Conservation (phyloP, 768 basidiomycete genomes). For the Coprinopsis sp. region DNA sequence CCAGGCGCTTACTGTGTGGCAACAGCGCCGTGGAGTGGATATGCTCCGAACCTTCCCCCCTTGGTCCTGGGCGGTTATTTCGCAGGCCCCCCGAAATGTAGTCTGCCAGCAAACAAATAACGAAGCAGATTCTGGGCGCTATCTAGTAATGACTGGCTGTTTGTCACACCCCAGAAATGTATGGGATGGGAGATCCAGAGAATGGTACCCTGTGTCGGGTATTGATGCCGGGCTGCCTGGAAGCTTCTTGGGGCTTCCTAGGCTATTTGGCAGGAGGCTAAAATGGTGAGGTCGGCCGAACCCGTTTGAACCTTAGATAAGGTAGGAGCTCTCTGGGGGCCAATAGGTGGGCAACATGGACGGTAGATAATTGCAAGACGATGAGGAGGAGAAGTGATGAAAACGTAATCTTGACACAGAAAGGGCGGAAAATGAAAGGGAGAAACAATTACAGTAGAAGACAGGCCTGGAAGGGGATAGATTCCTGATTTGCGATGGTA, state of each 20-base stretch:
- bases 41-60: too few relatives aligned
- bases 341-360: not conserved
- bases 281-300: constrained; percentile 3
- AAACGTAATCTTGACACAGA: constrained; percentile 4
- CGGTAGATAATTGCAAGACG: not conserved
- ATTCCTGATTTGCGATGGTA: constrained; percentile 30
- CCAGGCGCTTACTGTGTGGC: too few relatives aligned
- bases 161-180: too few relatives aligned
- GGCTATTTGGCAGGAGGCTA: too few relatives aligned
- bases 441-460: constrained; percentile 17
- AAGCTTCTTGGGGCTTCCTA: not conserved
- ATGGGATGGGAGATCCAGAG: not conserved
- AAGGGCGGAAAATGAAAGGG: constrained; percentile 7
- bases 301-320: not conserved
- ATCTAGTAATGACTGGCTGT: too few relatives aligned
- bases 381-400: constrained; percentile 1
- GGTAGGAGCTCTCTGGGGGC: not conserved
- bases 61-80: too few relatives aligned
- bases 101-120: too few relatives aligned
- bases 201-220: constrained; percentile 2
- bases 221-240: constrained; percentile 2
- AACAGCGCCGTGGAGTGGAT: too few relatives aligned
- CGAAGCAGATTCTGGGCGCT: too few relatives aligned
- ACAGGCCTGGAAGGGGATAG: constrained; percentile 34
- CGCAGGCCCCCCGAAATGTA: too few relatives aligned